Base-by-base conservation (phyloP, 306 rosid species). In the Acacia acuminata region DNA sequence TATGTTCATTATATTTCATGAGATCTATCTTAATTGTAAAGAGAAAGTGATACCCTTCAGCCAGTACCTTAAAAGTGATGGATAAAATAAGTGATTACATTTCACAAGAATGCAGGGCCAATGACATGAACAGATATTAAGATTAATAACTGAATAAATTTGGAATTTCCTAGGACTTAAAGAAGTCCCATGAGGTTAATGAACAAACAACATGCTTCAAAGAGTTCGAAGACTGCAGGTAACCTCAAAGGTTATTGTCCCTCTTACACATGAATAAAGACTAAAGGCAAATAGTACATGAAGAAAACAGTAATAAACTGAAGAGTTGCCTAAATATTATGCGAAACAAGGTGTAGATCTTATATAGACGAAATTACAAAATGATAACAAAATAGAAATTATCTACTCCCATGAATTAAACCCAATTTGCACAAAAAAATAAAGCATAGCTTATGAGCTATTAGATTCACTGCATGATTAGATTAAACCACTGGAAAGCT, bases 371-470 rank as follows among this genome's bases (percentile, higher is more conserved):
- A 32, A 48, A 81, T 22, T 30, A 45, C 27, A 10, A 34, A 38
- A 69, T 67, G 66, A 66, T 56, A 45, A 65, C 60, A 48, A 70
- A n/a, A 70, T 70, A 34, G 79, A 68, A 1, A 0, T 4, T 86
- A 14, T 67, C 69, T 47, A 42, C 42, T 38, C 53, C 20, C 70
- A 55, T 75, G 79, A 78, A 82, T 43, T 12, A n/a, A 40, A 75
- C 71, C 61, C 77, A 71, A 43, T 30, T 56, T 48, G 71, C 38
- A 38, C 30, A 27, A 27, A 79, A 27, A 79, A 63, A 36, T 30
- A 74, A 53, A 79, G 38, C 25, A 75, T 17, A 80, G 40, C 42
- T 42, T 32, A 53, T 67, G 50, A 73, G 53, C 79, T 66, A 75
- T 30, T 40, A 70, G 56, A 69, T 70, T 43, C 36, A 40, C 13